Conservation (phyloP, 305 asterid genomes). For the Fraxinus angustifolia region DNA sequence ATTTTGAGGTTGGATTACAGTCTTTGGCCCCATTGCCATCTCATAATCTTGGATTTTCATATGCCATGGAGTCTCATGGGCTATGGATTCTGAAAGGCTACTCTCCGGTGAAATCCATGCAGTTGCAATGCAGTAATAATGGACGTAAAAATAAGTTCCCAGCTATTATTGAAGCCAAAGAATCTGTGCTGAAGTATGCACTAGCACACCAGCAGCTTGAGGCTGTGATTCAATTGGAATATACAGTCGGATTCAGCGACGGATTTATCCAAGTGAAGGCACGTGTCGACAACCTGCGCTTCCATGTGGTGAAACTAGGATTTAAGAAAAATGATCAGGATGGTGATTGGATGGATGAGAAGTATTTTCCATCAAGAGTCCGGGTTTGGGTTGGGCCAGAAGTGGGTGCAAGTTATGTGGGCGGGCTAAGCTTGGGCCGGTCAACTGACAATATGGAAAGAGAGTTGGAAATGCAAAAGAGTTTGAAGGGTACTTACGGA, state of each 20-base stretch:
- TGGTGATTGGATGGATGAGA: constrained; percentile 42
- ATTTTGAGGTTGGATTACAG: constrained; percentile 44
- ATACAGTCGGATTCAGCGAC: constrained; percentile 47
- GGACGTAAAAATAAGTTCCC: constrained; percentile 36
- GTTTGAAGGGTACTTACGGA: constrained; percentile 55
- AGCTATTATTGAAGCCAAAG: constrained; percentile 41
- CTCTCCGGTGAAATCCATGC: constrained; percentile 69
- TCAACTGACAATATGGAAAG: constrained; percentile 59
- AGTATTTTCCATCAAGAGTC: constrained; percentile 66
- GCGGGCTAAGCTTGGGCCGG: constrained; percentile 69
- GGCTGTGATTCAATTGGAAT: constrained; percentile 73
- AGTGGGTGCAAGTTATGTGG: constrained; percentile 64
- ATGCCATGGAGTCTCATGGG: constrained; percentile 72
- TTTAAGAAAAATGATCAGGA: constrained; percentile 40
- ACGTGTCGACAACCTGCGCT: constrained; percentile 64
- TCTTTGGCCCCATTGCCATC: constrained; percentile 33
- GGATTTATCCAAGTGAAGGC: constrained; percentile 61
- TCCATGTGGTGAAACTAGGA: constrained; percentile 65
- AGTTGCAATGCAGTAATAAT: constrained; percentile 23
- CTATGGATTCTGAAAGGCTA: constrained; percentile 72
- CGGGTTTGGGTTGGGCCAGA: constrained; percentile 90
- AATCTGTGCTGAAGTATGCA: constrained; percentile 59
- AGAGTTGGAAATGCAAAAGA: constrained; percentile 56
- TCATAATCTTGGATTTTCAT: constrained; percentile 50
- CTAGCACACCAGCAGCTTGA: constrained; percentile 92